Percentiles rank a stretch among this genome's conserved stretches.
These are phyloP conservation scores for Coix lacrymajobi DNA, from an alignment of 176 grass and related monocot species.

Conservation along the genomic window DNA sequence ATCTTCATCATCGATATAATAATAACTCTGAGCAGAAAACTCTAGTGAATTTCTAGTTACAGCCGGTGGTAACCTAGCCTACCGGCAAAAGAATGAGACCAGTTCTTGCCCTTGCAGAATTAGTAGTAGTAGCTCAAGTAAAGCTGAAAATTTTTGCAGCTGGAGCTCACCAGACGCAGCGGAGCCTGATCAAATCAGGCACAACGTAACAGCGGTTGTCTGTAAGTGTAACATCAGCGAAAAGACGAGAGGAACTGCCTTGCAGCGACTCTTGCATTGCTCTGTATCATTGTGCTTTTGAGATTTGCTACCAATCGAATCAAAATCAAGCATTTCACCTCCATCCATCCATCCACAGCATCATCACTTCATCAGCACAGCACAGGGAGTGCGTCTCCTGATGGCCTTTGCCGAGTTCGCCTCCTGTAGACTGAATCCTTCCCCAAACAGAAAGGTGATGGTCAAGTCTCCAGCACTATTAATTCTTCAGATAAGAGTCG, in stretches of 20 bases:
- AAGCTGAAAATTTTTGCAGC: background rate
- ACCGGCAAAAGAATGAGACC: background rate
- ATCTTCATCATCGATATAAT: no score
- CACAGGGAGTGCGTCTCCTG: conserved; percentile 4
- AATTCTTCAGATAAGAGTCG: conserved; percentile 37
- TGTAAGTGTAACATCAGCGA: conserved; percentile 18
- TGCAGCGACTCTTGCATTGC: background rate
- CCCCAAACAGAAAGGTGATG: conserved; percentile 27
- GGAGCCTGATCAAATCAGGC: background rate
- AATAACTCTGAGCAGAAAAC: background rate
- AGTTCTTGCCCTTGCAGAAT: background rate
- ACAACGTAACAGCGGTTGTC: background rate
- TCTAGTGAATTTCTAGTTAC: no score
- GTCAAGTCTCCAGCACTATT: background rate
- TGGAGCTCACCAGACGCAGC: background rate
- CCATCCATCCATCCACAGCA: background rate
- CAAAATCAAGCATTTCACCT: background rate
- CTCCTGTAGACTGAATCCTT: conserved; percentile 21
- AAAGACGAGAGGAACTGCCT: conserved; percentile 26
- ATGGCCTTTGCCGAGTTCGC: background rate
- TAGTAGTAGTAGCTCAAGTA: background rate
- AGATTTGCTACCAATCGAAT: background rate
- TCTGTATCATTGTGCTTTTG: background rate
- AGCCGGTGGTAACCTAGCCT: background rate
- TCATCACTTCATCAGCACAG: no score